Base-by-base conservation (phyloP, 2,329 filamentous ascomycete genomes). In the Fusarium euwallaceae region DNA sequence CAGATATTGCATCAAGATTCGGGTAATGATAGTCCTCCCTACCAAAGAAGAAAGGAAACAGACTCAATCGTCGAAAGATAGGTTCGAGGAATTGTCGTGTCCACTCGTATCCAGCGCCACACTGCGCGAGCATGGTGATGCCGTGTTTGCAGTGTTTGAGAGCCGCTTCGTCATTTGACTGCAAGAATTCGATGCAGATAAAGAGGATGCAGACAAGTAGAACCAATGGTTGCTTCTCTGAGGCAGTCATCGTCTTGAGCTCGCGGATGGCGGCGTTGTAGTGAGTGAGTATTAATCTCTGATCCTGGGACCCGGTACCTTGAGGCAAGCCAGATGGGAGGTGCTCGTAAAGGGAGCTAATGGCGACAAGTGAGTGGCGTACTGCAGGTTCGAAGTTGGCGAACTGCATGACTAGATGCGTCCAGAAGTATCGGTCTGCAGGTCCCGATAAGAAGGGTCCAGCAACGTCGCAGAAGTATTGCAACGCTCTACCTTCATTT, bases 141-240 rank as follows among this genome's bases (percentile, higher is more conserved):
- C 63, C 63, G 34, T 65, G 63, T n/a, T 65, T 65, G 53, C 63
- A 65, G 10, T 65, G 63, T 37, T 27, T 41, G 9, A 65, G 45
- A 14, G 63, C 63, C 7, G 27, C 29, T 20, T 65, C 27, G 6
- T 32, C 55, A 32, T 60, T 48, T 29, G 53, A 60, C 10, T 51
- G 63, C 12, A 65, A 6, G 29, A 65, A 37, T 24, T 71, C 69
- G 8, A 70, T 58, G 9, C 66, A 66, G 10, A 71, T 53, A 16
- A 70, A 71, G 0, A 71, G 27, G 0, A 63, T 63, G 32, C 32
- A 63, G 16, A 63, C 61, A 8, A 63, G 61, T 11, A 63, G 43
- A 17, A 63, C 61, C 22, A 63, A 34, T 16, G 43, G 61, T 16
- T 63, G 61, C 61, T 63, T 63, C 10, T 63, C 61, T 8, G 43